These are phyloP conservation scores for Stagonosporopsis rhizophila DNA, from an alignment of 2,329 filamentous ascomycete genomes.

Conservation along the genomic window DNA sequence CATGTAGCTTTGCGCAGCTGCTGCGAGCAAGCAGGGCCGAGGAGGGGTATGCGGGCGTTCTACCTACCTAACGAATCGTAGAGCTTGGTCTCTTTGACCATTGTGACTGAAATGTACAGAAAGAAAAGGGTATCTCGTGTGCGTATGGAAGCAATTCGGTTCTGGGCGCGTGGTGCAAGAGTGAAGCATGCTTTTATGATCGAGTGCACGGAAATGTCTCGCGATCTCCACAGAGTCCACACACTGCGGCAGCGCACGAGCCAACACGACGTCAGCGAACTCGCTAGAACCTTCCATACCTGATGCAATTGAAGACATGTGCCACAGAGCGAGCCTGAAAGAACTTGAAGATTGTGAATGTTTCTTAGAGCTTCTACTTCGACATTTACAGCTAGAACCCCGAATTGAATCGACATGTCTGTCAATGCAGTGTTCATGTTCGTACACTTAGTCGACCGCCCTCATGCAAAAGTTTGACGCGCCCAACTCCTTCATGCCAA, in stretches of 20 bases:
- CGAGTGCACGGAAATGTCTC: conserved; percentile 34
- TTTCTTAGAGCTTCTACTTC: conserved; percentile 22
- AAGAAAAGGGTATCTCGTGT: conserved; percentile 23
- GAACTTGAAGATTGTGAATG: conserved; percentile 18
- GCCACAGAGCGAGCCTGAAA: conserved; percentile 1
- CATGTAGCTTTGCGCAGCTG: conserved; percentile 19
- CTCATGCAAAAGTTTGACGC: conserved; percentile 38
- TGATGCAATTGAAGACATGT: neutral
- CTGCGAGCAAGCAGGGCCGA: conserved; percentile 14
- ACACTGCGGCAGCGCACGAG: conserved; percentile 22
- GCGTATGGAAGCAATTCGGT: conserved; percentile 17
- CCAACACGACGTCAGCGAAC: conserved; percentile 42
- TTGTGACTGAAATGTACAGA: conserved; percentile 54
- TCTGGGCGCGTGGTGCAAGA: conserved; percentile 27
- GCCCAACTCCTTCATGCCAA: conserved; percentile 45
- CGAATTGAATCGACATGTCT: conserved; percentile 30
- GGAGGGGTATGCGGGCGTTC: conserved; percentile 32
- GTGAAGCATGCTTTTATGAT: conserved; percentile 39
- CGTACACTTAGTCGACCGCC: conserved; percentile 33
- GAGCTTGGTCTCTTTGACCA: conserved; percentile 95
- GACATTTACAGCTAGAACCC: conserved; percentile 28
- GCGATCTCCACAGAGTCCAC: conserved; percentile 31
- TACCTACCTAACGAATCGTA: conserved; percentile 77
- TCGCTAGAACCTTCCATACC: conserved; percentile 48
- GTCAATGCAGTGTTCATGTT: conserved; percentile 30